Conservation (phyloP, 2,329 filamentous ascomycete species). For the Thielaviopsis ethacetica region DNA sequence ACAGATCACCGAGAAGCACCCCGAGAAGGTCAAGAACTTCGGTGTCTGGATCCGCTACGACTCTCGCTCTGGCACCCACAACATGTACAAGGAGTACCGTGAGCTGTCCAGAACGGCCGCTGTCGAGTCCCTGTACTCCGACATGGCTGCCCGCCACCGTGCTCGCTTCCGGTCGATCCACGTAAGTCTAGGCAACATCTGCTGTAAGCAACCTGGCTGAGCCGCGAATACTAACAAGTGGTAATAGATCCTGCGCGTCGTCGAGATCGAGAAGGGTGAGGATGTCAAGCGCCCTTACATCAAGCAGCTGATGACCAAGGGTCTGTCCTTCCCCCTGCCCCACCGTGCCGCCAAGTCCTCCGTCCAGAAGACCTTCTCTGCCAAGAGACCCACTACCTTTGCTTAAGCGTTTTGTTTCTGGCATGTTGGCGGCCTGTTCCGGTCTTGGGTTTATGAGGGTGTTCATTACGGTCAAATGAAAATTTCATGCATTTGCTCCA, state of each 20-base stretch:
- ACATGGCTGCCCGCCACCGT: slow-evolving; percentile 96
- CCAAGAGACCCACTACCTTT: slow-evolving; percentile 91
- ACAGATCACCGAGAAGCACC: slow-evolving; percentile 96
- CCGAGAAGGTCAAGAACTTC: slow-evolving; percentile 99
- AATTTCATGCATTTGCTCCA: slow-evolving; percentile 36
- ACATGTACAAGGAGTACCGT: slow-evolving; percentile 99
- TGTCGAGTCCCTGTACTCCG: slow-evolving; percentile 94
- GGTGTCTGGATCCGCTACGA: slow-evolving; percentile 99
- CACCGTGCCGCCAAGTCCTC: slow-evolving; percentile 77
- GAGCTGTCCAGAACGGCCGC: slow-evolving; percentile 94
- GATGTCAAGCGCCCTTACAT: slow-evolving; percentile 98
- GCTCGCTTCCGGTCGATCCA: slow-evolving; percentile 96
- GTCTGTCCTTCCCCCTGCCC: slow-evolving; percentile 95
- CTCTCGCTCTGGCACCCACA: slow-evolving; percentile 98
- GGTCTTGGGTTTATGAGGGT: slow-evolving; percentile 39
- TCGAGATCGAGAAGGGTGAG: slow-evolving; percentile 88
- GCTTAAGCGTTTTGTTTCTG: slow-evolving; percentile 55
- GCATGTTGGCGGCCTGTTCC: slow-evolving; percentile 23
- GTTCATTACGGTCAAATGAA: slow-evolving; percentile 44
- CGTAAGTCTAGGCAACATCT: slow-evolving; percentile 42
- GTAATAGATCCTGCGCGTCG: slow-evolving; percentile 86
- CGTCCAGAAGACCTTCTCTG: slow-evolving; percentile 83
- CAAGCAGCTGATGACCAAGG: slow-evolving; percentile 91
- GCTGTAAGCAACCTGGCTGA: background rate
- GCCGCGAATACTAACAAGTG: background rate